These are phyloP conservation scores for Hypomontagnella submonticulosa DNA, from an alignment of 495 filamentous ascomycete genomes.

Conservation along the genomic window DNA sequence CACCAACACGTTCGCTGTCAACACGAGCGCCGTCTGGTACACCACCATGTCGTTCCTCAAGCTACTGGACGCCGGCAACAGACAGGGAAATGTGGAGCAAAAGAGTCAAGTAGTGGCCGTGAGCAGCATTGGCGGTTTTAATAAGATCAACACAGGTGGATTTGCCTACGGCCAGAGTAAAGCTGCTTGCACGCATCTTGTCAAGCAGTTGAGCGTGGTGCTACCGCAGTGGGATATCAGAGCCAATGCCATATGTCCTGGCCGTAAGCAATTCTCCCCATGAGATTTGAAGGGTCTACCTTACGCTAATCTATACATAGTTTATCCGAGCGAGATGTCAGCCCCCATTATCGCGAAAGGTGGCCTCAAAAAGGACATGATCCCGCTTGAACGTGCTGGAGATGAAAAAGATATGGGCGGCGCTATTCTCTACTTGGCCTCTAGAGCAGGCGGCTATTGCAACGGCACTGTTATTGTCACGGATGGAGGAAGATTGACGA, in stretches of 20 bases:
- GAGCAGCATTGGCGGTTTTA: constrained; percentile 70
- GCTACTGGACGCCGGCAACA: constrained; percentile 71
- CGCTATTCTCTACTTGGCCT: constrained; percentile 69
- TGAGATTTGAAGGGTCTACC: neutral
- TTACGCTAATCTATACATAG: constrained; percentile 44
- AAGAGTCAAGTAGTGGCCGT: constrained; percentile 72
- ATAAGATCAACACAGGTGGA: constrained; percentile 64
- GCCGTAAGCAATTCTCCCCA: constrained; percentile 59
- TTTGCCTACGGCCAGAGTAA: constrained; percentile 72
- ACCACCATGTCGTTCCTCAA: constrained; percentile 71
- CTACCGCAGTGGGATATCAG: constrained; percentile 69
- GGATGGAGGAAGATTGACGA: constrained; percentile 70
- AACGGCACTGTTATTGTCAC: constrained; percentile 68
- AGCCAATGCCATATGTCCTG: constrained; percentile 74
- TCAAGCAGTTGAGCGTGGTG: constrained; percentile 67
- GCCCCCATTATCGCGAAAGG: constrained; percentile 54
- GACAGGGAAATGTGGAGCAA: constrained; percentile 60
- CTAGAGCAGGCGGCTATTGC: constrained; percentile 70
- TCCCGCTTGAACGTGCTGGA: constrained; percentile 63
- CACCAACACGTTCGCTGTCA: constrained; percentile 67
- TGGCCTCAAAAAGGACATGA: constrained; percentile 47
- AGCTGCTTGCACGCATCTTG: constrained; percentile 70
- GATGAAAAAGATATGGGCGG: constrained; percentile 71
- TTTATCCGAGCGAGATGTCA: constrained; percentile 74
- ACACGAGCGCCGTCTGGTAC: constrained; percentile 70